Evolutionary conservation across 1,284 basidiomycete genomes (phyloP), one percentile per base, ranked within the genome.

Genomic region (Ceratobasidium sp.): DNA sequence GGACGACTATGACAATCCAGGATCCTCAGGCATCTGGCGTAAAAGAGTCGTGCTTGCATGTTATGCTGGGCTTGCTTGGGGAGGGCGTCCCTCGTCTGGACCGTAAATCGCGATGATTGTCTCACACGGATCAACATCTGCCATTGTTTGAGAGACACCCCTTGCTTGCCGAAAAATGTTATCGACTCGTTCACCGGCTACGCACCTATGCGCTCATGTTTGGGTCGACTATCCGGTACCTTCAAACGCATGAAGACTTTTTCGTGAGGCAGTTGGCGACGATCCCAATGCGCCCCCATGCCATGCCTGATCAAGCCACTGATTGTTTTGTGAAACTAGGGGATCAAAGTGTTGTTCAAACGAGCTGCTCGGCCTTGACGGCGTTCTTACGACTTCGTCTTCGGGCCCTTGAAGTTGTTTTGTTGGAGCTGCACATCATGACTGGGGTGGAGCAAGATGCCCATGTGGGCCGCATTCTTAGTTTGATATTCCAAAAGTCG

Each of bases 161-260:
- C 0, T 85, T 86, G 1, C 83, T 98, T 30, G 96, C 96, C 0
- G 95, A 97, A 79, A 89, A 91, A 74, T 92, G 92, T 77, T 95
- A 95, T 77, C 87, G 87, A 52, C 85, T 98, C 52, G 82, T 99
- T 14, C 87, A 93, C 78, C 92, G 97, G 74, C 87, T 99, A 0
- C 97, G 94, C 81, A 85, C 90, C 6, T 93, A 97, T 79, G 87
- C 92, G 0, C 85, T 89, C 58, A 97, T 96, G 0, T 93, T 92
- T 5, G 88, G 90, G 32, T 87, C 92, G 45, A 91, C 91, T 10
- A 90, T 94, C 81, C 89, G 94, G 0, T 98, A 97, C 79, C 85
- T 98, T 50, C 90, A 95, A 48, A 93, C 92, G 2, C 86, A 91
- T 23, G 93, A 96, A 80, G 91, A 96, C 77, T 98, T 96, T 83